Percentiles rank a stretch among this genome's conserved stretches.
These are phyloP conservation scores for Antitrichia curtipendula DNA, from an alignment of 225 moss, liverwort and hornwort species.

Conservation along the genomic window DNA sequence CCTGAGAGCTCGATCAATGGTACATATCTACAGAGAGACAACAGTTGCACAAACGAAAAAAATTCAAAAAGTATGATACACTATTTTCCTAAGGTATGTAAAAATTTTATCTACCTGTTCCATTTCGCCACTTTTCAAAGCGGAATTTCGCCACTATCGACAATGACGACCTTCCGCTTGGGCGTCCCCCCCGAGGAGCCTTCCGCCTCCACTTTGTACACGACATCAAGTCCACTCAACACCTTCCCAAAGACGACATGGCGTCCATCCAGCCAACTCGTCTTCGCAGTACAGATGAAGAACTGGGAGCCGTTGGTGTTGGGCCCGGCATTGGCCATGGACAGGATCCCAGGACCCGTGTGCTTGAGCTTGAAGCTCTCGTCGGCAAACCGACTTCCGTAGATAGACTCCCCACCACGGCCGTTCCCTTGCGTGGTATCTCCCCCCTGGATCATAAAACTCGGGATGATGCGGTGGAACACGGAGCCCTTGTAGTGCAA, in stretches of 20 bases:
- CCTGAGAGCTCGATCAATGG: background rate
- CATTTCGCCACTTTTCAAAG: slow-evolving; percentile 3
- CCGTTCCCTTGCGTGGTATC: slow-evolving; percentile 75
- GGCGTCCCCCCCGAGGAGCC: slow-evolving; percentile 57
- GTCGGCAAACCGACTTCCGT: slow-evolving; percentile 66
- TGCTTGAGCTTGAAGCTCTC: slow-evolving; percentile 83
- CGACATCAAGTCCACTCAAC: slow-evolving; percentile 48
- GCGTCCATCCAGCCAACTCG: slow-evolving; percentile 54
- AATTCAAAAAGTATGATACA: background rate
- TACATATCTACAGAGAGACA: background rate
- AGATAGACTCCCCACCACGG: slow-evolving; percentile 75
- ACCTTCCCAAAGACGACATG: slow-evolving; percentile 54
- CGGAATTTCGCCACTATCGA: slow-evolving; percentile 64
- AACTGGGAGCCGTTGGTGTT: background rate
- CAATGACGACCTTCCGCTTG: slow-evolving; percentile 48
- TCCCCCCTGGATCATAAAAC: slow-evolving; percentile 89
- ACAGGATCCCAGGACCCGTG: background rate
- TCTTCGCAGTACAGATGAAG: slow-evolving; percentile 40
- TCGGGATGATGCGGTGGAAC: slow-evolving; percentile 77
- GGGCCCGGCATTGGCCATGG: background rate
- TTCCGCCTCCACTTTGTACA: slow-evolving; percentile 77
- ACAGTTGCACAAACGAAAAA: background rate
- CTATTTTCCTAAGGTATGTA: background rate
- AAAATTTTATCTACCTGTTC: background rate
- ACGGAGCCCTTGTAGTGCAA: slow-evolving; percentile 68